Evolutionary conservation across 306 rosid species (phyloP), one percentile per base, ranked within the genome.

Genomic region (Gleditsia sinensis): DNA sequence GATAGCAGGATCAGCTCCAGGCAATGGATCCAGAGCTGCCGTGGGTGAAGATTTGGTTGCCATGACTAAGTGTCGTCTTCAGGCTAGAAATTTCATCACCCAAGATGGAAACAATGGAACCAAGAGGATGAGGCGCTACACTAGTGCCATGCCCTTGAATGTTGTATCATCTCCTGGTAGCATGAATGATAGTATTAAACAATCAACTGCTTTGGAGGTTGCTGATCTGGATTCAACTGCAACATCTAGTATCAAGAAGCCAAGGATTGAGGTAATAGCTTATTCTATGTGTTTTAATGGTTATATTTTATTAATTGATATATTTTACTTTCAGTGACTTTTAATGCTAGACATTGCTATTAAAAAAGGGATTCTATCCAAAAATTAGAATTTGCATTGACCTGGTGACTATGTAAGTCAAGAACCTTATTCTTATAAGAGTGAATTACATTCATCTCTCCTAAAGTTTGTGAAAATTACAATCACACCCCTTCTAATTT

Each of bases 11-110:
- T 90, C 99, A 42, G 93, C 96, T 16, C 99, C 96, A 16, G 96
- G 93, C 13, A 90, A 88, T 83, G 97, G 97, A 82, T 94, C 97
- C 49, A 86, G 95, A 87, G 97, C 97, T 72, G 95, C 99, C 57
- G 89, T 94, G 76, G 97, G 97, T 51, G 99, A 94, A 86, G 96
- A 94, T 79, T 79, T 94, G 88, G 97, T 86, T 86, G 92, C 95
- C 81, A 83, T 91, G 95, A 94, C 96, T 23, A 88, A 86, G 65
- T 94, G 96, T 79, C 97, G 95, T 55, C 82, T 88, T 50, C 96
- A 88, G 72, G 93, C 91, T 45, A 88, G 89, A 86, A 90, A 87
- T 72, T 80, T 81, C 58, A 77, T 81, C 66, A 82, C 88, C 42
- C 97, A 91, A 61, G 97, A 94, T 83, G 95, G 87, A 57, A 45